Evolutionary conservation across 164 flowering plant species (phyloP), one percentile per base, ranked within the genome.

Genomic region (Berberis vulgaris): DNA sequence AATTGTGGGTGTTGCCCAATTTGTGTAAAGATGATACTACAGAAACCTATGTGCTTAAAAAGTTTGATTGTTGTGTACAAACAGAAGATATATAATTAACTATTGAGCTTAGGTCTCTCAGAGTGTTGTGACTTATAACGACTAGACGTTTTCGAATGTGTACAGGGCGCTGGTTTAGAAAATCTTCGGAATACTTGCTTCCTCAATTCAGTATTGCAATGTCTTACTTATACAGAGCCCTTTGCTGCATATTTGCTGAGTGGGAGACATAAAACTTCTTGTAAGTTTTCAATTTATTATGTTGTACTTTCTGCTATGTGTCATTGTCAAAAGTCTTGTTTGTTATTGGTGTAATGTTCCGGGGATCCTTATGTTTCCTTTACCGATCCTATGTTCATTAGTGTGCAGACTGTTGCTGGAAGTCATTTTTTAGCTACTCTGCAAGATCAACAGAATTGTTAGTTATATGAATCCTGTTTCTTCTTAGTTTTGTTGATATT

Each of bases 121-220:
- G 11, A 11, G 11, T 49, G 6, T 49, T 49, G 52, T 11, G 6
- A 11, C 6, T 49, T 49, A 11, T 6, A 49, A 6, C 11, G 6
- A 49, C 11, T 49, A 49, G 6, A 49, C 8, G 6, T 6, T 49
- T 43, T 11, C 53, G 52, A 54, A 58, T 67, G 69, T 57, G 67
- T 67, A 46, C 89, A 95, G 99, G 99, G 99, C 45, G 99, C 99
- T 71, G 97, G 99, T 50, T 69, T 95, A 77, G 78, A 83, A 59
- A 95, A 95, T 77, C 86, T 91, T 53, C 97, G 99, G 57, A 95
- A 89, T 62, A 91, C 99, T 52, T 95, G 99, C 76, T 95, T 82
- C 63, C 88, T 95, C 46, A 95, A 95, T 76, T 89, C 99, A 2
- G 99, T 95, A n/a, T 68, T 95, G 68, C 99, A 91, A 65, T 95